Conservation (phyloP, 176 grass and related monocot species). For the Carex cristatella region DNA sequence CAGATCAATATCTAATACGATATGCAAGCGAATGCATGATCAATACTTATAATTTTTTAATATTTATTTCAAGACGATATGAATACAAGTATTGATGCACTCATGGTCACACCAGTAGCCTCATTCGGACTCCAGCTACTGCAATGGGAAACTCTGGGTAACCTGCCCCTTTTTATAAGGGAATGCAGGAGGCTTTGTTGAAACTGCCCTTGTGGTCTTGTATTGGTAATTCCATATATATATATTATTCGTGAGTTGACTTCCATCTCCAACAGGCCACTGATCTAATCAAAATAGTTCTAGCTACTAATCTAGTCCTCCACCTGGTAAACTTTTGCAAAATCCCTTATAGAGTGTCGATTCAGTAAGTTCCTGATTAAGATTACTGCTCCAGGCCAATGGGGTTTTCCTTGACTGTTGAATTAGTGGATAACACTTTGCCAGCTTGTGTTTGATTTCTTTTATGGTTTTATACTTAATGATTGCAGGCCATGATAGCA, state of each 20-base stretch:
- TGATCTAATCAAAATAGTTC: no score
- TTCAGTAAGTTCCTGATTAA: no score
- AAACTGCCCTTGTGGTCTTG: not conserved
- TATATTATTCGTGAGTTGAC: no score
- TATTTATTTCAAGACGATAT: not conserved
- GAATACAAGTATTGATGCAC: not conserved
- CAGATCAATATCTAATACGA: not conserved
- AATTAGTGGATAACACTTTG: not conserved
- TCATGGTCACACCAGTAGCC: not conserved
- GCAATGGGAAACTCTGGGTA: not conserved
- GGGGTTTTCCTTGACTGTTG: not conserved
- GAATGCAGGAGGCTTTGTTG: not conserved
- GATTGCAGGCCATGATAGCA: not conserved
- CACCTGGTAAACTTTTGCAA: no score
- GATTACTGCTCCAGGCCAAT: not conserved
- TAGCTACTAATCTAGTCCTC: no score
- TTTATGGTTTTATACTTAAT: not conserved
- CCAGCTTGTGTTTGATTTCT: slow-evolving; percentile 16
- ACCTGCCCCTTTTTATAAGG: not conserved
- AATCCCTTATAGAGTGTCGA: no score
- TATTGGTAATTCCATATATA: not conserved
- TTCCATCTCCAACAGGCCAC: no score
- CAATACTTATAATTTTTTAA: not conserved
- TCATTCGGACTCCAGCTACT: not conserved
- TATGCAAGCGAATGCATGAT: not conserved